Conservation (phyloP, 2,329 filamentous ascomycete genomes). For the Coleophoma cylindrospora region DNA sequence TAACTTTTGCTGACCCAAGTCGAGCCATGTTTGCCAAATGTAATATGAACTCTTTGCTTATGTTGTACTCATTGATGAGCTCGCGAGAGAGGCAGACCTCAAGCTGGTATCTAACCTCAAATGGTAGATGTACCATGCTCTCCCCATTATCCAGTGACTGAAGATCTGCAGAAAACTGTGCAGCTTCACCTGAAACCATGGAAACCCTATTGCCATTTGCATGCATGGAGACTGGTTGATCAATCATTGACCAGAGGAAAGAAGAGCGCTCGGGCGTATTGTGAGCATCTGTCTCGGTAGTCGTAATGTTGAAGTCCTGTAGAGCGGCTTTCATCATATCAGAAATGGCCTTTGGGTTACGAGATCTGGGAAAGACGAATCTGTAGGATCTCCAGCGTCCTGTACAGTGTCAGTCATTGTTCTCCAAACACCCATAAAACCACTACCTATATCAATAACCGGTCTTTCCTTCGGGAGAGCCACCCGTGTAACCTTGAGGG, state of each 20-base stretch:
- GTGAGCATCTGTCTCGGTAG: conserved; percentile 36
- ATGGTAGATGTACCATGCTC: conserved; percentile 47
- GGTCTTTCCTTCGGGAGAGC: conserved; percentile 41
- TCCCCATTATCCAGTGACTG: conserved; percentile 9
- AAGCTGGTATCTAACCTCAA: conserved; percentile 79
- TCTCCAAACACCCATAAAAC: background rate
- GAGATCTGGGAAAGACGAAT: conserved; percentile 37
- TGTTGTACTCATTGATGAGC: conserved; percentile 69
- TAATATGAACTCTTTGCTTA: conserved; percentile 62
- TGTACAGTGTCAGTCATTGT: conserved; percentile 15
- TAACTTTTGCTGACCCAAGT: conserved; percentile 42
- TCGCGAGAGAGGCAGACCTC: conserved; percentile 88
- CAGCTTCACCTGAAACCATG: background rate
- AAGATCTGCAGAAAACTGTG: conserved; percentile 8
- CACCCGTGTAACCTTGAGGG: conserved; percentile 30
- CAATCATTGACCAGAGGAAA: conserved; percentile 38
- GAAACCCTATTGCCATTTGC: background rate
- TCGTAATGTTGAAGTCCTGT: conserved; percentile 66
- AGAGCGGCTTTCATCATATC: conserved; percentile 33
- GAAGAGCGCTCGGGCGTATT: conserved; percentile 28
- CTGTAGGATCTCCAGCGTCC: conserved; percentile 60
- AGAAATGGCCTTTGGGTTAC: conserved; percentile 15
- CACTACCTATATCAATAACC: conserved; percentile 50
- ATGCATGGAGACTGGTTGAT: conserved; percentile 7
- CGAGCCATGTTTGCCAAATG: conserved; percentile 48